These are phyloP conservation scores for Gossypium mustelinum DNA, from an alignment of 345 rosid genomes.

Conservation along the genomic window DNA sequence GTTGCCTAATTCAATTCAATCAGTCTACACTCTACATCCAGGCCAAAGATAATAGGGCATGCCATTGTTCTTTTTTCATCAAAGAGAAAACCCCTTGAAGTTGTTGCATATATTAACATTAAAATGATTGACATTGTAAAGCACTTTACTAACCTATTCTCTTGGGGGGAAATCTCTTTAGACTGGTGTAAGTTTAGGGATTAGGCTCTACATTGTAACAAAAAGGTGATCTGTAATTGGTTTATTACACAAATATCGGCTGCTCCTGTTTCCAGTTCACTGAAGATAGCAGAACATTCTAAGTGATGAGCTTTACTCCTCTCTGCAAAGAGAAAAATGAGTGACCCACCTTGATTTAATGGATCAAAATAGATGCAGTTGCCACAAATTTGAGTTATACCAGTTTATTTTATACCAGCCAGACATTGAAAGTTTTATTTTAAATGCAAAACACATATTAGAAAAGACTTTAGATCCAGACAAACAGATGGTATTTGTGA, in stretches of 20 bases:
- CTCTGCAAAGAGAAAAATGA: conserved; percentile 32
- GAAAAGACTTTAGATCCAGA: not conserved
- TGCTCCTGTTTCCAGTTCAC: conserved; percentile 78
- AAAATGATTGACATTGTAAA: not conserved
- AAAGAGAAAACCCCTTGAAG: not conserved
- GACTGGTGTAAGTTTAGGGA: conserved; percentile 55
- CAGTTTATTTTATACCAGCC: not conserved
- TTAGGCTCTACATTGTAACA: conserved; percentile 51
- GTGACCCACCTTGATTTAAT: not conserved
- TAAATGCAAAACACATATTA: not conserved
- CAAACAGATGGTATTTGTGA: not conserved
- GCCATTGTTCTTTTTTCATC: not conserved
- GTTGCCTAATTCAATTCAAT: not conserved
- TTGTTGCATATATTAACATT: not conserved
- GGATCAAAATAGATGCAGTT: not conserved
- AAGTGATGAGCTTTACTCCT: conserved; percentile 57
- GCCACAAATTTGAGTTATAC: not conserved
- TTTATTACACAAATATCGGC: conserved; percentile 75
- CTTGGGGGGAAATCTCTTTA: conserved; percentile 52
- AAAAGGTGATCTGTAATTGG: conserved; percentile 24
- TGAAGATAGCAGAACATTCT: conserved; percentile 67
- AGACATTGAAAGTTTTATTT: not conserved
- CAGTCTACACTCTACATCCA: not conserved
- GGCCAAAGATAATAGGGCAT: not conserved
- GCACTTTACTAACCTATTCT: conserved; percentile 44